phyloP scores from a whole-genome alignment of 441 rosid species.

The Omphalea diandra region DNA sequence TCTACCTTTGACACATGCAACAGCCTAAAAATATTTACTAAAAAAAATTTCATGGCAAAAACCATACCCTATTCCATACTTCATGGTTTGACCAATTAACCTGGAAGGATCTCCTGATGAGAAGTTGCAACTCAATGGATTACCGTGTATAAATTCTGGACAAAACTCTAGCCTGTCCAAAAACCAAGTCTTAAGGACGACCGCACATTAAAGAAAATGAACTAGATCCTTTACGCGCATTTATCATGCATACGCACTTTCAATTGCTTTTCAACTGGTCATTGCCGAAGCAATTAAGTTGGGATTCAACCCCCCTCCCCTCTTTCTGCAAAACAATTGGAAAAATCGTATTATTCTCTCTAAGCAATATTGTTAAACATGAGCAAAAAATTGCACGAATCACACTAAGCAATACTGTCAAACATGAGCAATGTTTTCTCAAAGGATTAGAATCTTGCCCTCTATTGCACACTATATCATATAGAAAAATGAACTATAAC shows the following conservation, averaged over 20 bases:
- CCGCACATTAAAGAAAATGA: neutral
- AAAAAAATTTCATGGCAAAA: neutral
- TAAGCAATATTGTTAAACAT: too few relatives aligned
- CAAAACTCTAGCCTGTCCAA: neutral
- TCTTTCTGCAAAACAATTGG: slow-evolving; percentile 17
- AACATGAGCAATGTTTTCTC: neutral
- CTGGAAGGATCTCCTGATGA: slow-evolving; percentile 5
- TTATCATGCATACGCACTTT: too few relatives aligned
- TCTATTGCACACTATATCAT: neutral
- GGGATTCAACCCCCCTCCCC: slow-evolving; percentile 1
- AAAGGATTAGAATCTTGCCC: neutral
- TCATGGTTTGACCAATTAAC: neutral
- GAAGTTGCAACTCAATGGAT: neutral
- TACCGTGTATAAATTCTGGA: too few relatives aligned
- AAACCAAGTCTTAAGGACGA: neutral
- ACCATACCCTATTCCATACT: neutral
- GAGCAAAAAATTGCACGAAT: neutral
- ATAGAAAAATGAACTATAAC: neutral
- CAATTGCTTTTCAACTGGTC: neutral
- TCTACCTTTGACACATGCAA: neutral
- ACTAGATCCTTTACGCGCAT: too few relatives aligned
- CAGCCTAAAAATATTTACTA: too few relatives aligned
- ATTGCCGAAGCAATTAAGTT: neutral
- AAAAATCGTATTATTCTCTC: too few relatives aligned
- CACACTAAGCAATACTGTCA: neutral